phyloP scores from a whole-genome alignment of 2,329 filamentous ascomycete genomes.

The Talaromyces marneffei region DNA sequence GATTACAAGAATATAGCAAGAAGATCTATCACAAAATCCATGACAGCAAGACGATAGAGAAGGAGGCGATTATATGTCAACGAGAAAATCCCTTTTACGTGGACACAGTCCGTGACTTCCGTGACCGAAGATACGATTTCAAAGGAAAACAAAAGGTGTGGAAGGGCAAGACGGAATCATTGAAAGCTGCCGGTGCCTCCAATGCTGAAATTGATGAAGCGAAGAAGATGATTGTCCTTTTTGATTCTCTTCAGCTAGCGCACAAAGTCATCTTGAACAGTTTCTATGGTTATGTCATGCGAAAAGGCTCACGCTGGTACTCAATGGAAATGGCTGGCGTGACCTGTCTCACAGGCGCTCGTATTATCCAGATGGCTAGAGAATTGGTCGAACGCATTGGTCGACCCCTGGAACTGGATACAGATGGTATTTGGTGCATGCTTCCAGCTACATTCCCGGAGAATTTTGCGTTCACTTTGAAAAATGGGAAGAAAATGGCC shows the following conservation, averaged over 20 bases:
- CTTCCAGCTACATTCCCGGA: conserved; percentile 92
- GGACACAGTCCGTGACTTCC: conserved; percentile 89
- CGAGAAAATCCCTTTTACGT: conserved; percentile 98
- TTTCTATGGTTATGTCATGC: conserved; percentile 99
- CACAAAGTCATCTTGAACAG: conserved; percentile 99
- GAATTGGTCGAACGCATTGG: conserved; percentile 90
- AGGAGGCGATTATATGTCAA: conserved; percentile 97
- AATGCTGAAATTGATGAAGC: conserved; percentile 77
- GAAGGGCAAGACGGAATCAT: conserved; percentile 88
- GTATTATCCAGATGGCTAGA: conserved; percentile 93
- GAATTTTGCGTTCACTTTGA: conserved; percentile 89
- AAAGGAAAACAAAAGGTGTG: conserved; percentile 97
- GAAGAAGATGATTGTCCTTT: conserved; percentile 98
- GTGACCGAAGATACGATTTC: conserved; percentile 96
- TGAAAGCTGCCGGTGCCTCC: conserved; percentile 76
- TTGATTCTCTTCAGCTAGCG: conserved; percentile 89
- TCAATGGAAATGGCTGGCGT: conserved; percentile 99
- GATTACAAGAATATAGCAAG: conserved; percentile 86
- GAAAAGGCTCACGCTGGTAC: conserved; percentile 98
- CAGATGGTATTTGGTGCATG: conserved; percentile 99
- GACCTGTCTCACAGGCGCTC: conserved; percentile 90
- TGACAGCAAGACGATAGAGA: conserved; percentile 83
- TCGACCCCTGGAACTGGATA: conserved; percentile 87
- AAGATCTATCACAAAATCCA: conserved; percentile 99
- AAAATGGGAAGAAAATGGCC: conserved; percentile 91